Evolutionary conservation across 192 early-diverging fungal genomes (phyloP).

Genomic region (Coemansia sp.): DNA sequence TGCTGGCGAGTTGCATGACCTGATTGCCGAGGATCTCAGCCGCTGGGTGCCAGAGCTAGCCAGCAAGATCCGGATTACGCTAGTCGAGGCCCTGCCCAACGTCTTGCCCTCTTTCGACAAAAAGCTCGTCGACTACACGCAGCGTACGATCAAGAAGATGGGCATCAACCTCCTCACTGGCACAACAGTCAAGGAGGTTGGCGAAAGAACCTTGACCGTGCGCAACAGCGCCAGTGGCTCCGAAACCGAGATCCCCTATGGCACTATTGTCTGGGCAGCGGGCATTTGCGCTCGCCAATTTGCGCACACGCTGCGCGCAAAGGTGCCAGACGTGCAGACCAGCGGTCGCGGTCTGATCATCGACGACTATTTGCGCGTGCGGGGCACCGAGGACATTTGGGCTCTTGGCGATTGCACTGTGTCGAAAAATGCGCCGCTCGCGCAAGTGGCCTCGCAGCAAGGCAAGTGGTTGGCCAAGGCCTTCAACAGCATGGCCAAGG

Average conservation of each 20-base stretch:
- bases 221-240: conserved; percentile 34
- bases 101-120: conserved; percentile 79
- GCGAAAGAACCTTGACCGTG: conserved; percentile 56
- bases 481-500: conserved; percentile 66
- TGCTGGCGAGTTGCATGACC: conserved; percentile 78
- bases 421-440: conserved; percentile 74
- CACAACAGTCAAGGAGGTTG: conserved; percentile 64
- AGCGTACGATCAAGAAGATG: conserved; percentile 68
- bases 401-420: conserved; percentile 91
- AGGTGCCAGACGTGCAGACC: conserved; percentile 46
- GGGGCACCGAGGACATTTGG: conserved; percentile 66
- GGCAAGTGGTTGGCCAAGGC: conserved; percentile 80
- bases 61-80: conserved; percentile 62
- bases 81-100: conserved; percentile 80
- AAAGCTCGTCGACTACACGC: conserved; percentile 73
- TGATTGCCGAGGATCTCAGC: conserved; percentile 79
- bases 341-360: conserved; percentile 65
- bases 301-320: conserved; percentile 58
- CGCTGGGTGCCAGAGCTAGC: conserved; percentile 74
- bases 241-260: conserved; percentile 60
- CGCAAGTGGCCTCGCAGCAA: conserved; percentile 90
- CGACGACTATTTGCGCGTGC: conserved; percentile 68
- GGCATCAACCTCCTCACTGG: conserved; percentile 76
- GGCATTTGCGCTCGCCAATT: conserved; percentile 68
- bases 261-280: conserved; percentile 75